Percentiles rank a stretch among this genome's conserved stretches.
phyloP scores from a whole-genome alignment of 2,329 filamentous ascomycete species.

The Fusarium siculi region DNA sequence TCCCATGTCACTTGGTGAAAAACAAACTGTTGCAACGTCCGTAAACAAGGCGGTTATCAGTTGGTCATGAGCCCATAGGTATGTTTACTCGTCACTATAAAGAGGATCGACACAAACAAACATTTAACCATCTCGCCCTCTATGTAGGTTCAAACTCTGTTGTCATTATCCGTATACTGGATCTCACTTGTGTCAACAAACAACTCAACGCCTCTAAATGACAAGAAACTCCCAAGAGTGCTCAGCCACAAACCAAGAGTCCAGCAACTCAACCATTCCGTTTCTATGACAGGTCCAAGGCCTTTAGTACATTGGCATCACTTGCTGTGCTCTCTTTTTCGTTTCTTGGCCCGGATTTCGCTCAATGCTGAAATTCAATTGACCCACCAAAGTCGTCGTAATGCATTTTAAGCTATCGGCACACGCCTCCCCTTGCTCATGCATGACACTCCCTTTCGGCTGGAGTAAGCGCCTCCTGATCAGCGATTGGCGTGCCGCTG shows the following conservation, averaged over 20 bases:
- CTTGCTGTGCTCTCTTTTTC: background rate
- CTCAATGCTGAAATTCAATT: constrained; percentile 12
- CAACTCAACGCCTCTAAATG: background rate
- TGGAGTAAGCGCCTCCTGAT: constrained; percentile 21
- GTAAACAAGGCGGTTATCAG: constrained; percentile 1
- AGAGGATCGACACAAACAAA: constrained; percentile 1
- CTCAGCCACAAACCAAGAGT: constrained; percentile 24
- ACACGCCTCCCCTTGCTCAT: constrained; percentile 1
- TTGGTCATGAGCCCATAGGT: background rate
- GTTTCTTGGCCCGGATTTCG: constrained; percentile 22
- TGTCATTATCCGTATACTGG: background rate
- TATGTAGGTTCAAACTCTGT: background rate
- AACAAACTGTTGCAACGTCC: background rate
- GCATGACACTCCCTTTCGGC: constrained; percentile 18
- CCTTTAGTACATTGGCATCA: constrained; percentile 12
- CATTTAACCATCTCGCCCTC: background rate
- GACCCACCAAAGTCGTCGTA: constrained; percentile 37
- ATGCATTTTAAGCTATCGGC: constrained; percentile 17
- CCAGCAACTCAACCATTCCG: background rate
- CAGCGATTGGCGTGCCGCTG: constrained; percentile 31
- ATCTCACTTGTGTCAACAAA: constrained; percentile 14
- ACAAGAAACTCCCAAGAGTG: constrained; percentile 18
- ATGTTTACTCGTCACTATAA: background rate
- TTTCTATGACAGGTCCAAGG: constrained; percentile 13
- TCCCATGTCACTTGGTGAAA: background rate